Evolutionary conservation across 306 rosid species (phyloP).

Genomic region (Ziziphus jujuba): DNA sequence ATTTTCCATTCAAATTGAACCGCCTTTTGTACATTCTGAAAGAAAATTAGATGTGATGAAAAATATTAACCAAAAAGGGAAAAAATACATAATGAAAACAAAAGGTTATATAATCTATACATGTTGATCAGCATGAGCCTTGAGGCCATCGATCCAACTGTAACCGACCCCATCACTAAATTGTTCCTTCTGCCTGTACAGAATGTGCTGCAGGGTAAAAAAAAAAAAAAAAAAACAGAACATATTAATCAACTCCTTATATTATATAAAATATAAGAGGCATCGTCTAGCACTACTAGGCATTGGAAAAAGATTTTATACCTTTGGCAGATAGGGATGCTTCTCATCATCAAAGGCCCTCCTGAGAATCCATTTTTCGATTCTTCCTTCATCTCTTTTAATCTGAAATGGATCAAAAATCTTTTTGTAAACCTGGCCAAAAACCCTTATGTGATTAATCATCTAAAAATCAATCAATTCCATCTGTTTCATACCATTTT

Average conservation of each 20-base stretch:
- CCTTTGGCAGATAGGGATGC: slow-evolving; percentile 93
- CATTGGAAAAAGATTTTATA: slow-evolving; percentile 8
- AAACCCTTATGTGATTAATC: background rate
- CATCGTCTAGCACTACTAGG: background rate
- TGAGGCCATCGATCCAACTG: slow-evolving; percentile 97
- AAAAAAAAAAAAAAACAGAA: no score
- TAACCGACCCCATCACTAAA: slow-evolving; percentile 98
- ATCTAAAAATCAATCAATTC: background rate
- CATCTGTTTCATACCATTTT: slow-evolving; percentile 54
- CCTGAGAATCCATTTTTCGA: slow-evolving; percentile 89
- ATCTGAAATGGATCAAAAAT: slow-evolving; percentile 47
- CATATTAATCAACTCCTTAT: slow-evolving; percentile 20
- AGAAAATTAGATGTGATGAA: background rate
- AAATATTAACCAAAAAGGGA: background rate
- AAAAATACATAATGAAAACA: background rate
- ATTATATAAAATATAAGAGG: background rate
- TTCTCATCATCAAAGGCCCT: slow-evolving; percentile 93
- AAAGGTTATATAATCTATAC: slow-evolving; percentile 33
- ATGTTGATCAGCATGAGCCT: slow-evolving; percentile 82
- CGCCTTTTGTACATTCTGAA: background rate
- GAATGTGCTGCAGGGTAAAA: slow-evolving; percentile 65
- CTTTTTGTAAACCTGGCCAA: background rate
- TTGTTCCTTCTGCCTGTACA: slow-evolving; percentile 94
- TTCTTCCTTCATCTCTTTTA: slow-evolving; percentile 65
- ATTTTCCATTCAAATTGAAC: slow-evolving; percentile 5